Base-by-base conservation (phyloP, 2,329 filamentous ascomycete species). In the Chrysoporthe cubensis region DNA sequence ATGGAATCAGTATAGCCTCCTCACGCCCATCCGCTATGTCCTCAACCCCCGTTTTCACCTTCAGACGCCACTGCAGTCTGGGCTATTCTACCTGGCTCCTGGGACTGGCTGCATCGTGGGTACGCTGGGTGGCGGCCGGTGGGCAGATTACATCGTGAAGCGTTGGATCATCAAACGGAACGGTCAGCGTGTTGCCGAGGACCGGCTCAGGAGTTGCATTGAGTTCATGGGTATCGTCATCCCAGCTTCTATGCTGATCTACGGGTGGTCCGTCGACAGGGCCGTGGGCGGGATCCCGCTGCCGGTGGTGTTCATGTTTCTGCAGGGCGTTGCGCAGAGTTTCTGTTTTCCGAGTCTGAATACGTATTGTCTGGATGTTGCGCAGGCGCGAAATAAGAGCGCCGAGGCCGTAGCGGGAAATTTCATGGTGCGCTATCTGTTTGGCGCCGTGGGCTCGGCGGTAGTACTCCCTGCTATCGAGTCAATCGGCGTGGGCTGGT, bases 381-480 rank as follows among this genome's bases (percentile, higher is more conserved):
- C 94, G 88, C 90, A 90, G 71, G 83, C 83, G 1, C 82, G 86
- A 42, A 52, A 52, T 40, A 65, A 65, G 52, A 88, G 87, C 57
- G 87, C 90, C 2, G 92, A 95, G 75, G 91, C 94, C 2, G 87
- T 92, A 48, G 91, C 91, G 0, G 91, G 91, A 0, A 96, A 95
- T 76, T 96, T 94, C 76, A 88, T 93, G 74, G 83, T 92, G 62
- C 84, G 92, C 5, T 96, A 95, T 76, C 75, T 93, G 4, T 91
- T 94, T 72, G 92, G 88, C 1, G 91, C 91, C 7, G 79, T 87
- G 7, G 91, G 87, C 0, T 91, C 88, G 4, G 92, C 90, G 0
- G 86, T 88, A 1, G 91, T 91, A 65, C 81, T 95, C 66, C 93
- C 93, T 0, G 90, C 89, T 0, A 85, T 93, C n/a, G 82, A 93